phyloP scores from a whole-genome alignment of 306 rosid genomes.

The Boehmeria nivea region DNA sequence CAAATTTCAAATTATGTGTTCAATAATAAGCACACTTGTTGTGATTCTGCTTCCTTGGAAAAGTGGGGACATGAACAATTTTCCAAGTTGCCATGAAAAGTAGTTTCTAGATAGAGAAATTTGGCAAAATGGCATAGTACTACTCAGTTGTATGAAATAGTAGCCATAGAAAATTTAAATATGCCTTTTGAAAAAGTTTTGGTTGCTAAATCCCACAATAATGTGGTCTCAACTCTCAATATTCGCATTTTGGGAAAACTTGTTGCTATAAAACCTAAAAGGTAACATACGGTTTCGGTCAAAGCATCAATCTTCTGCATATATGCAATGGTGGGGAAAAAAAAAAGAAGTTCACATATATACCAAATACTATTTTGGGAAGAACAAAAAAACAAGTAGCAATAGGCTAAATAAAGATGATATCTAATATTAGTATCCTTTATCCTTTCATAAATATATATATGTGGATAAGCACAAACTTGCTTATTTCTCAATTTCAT shows the following conservation, averaged over 20 bases:
- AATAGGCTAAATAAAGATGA: no score
- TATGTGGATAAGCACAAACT: neutral
- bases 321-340: no score
- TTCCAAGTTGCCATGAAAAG: slow-evolving; percentile 6
- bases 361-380: no score
- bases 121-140: neutral
- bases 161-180: slow-evolving; percentile 6
- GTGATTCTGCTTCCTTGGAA: neutral
- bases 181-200: no score
- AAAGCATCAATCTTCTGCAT: neutral
- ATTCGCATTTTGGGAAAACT: no score
- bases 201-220: neutral
- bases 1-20: slow-evolving; percentile 3
- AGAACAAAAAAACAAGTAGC: neutral
- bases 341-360: no score
- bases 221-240: neutral
- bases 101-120: slow-evolving; percentile 3
- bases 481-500: neutral
- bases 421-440: no score
- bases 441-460: no score
- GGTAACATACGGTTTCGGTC: neutral
- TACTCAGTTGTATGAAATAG: slow-evolving; percentile 9
- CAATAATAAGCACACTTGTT: slow-evolving; percentile 5
- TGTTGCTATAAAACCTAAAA: no score
- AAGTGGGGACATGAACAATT: slow-evolving; percentile 7